A percentile compares a stretch with the other conserved stretches of the same genome.
Conservation (phyloP, 257 asterid species). For the Marsdenia floribunda region DNA sequence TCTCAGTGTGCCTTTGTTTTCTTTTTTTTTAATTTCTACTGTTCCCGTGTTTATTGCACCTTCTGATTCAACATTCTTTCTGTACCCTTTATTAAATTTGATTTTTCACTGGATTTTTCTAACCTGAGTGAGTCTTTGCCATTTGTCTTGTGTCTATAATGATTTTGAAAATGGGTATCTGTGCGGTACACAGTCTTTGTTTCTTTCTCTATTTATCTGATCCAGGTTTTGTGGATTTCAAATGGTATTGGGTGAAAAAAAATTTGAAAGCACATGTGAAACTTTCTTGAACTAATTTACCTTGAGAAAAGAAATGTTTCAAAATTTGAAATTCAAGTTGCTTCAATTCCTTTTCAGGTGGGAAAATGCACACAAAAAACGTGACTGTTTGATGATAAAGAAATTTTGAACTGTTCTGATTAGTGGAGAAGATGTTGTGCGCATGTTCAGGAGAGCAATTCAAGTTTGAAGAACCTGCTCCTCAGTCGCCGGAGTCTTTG, state of each 20-base stretch:
- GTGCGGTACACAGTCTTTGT: background rate
- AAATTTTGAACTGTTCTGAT: conserved; percentile 12
- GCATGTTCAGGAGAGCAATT: conserved; percentile 95
- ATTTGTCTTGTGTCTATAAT: background rate
- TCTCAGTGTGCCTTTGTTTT: conserved; percentile 13
- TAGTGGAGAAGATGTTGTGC: conserved; percentile 56
- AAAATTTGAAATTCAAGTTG: conserved; percentile 4
- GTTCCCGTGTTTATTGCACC: conserved; percentile 15
- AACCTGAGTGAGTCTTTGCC: conserved; percentile 5
- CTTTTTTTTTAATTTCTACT: conserved; percentile 9
- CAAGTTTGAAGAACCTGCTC: conserved; percentile 65
- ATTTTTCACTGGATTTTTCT: background rate
- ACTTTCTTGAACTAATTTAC: background rate
- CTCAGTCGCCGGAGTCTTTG: conserved; percentile 81
- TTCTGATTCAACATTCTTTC: conserved; percentile 20
- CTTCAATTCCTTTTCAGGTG: conserved; percentile 7
- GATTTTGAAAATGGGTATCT: background rate
- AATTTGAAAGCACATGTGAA: background rate
- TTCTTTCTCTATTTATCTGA: conserved; percentile 3
- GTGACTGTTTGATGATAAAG: conserved; percentile 20
- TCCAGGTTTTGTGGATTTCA: background rate
- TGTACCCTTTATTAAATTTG: conserved; percentile 16
- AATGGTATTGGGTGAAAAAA: background rate
- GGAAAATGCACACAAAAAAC: conserved; percentile 7
- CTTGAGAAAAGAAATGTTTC: background rate